Evolutionary conservation across 2,329 filamentous ascomycete genomes (phyloP), one percentile per base, ranked within the genome.

Genomic region (Myriosclerotinia scirpicola): DNA sequence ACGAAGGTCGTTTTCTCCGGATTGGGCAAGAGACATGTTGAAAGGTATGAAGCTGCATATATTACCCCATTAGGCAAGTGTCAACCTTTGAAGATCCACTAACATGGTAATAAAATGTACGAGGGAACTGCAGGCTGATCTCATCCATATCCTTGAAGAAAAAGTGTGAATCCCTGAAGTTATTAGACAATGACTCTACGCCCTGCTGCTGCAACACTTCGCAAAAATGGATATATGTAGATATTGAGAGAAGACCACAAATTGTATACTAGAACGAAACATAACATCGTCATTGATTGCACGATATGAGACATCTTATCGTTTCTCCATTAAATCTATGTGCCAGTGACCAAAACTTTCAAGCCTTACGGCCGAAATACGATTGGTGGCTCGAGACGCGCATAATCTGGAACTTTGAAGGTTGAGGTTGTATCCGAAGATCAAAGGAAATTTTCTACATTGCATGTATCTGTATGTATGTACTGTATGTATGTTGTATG

Each of bases 71-170:
- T 54, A 30, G 64, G 56, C 14, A 54, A 62, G 48, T 30, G 15
- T 42, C 56, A 54, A 61, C 22, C 38, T 58, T 34, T 55, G 26
- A 15, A 38, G 52, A 46, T 55, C 26, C 48, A 55, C 62, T 65
- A 58, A 30, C 30, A 56, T 64, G 40, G 62, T 65, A 48, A 53
- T 46, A 17, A 17, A 44, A 53, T 34, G 54, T 44, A 60, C 63
- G 46, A 34, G 63, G 63, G 52, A 60, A 42, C 36, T 65, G 46
- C 63, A 65, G 54, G 54, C 63, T 65, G 54, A 60, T 65, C 54
- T 65, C 54, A 60, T 59, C 34, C 22, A 58, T 52, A 26, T 53
- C 63, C 63, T 60, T 34, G 54, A 65, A 52, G 63, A 38, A 48
- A 34, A 38, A 48, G 56, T 6, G 42, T n/a, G 56, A 36, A 50